These are phyloP conservation scores for Boletellus ananiceps DNA, from an alignment of 768 basidiomycete species.

Conservation along the genomic window DNA sequence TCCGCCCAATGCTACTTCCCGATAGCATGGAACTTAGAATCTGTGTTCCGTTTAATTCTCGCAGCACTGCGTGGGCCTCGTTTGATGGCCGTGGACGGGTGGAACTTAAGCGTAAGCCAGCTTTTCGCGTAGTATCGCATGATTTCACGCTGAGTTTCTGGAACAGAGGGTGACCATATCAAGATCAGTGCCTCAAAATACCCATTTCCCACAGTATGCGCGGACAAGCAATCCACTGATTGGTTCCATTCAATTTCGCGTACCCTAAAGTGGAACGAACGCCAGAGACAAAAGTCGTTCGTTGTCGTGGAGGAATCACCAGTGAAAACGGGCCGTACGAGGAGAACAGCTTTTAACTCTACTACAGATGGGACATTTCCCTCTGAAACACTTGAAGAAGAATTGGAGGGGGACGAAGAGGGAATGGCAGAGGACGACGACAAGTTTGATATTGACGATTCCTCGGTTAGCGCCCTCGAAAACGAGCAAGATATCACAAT, in stretches of 20 bases:
- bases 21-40: slow-evolving; percentile 98
- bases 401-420: slow-evolving; percentile 35
- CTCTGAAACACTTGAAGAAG: slow-evolving; percentile 34
- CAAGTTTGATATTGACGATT: slow-evolving; percentile 92
- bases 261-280: slow-evolving; percentile 98
- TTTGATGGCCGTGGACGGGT: slow-evolving; percentile 97
- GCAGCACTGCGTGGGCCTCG: slow-evolving; percentile 98
- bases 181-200: slow-evolving; percentile 96
- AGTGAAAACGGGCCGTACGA: slow-evolving; percentile 34
- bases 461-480: slow-evolving; percentile 50
- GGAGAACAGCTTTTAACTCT: slow-evolving; percentile 11
- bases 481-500: background rate
- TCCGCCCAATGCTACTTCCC: slow-evolving; percentile 96
- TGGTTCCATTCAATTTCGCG: slow-evolving; percentile 98
- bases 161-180: slow-evolving; percentile 95
- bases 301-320: slow-evolving; percentile 94
- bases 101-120: slow-evolving; percentile 82
- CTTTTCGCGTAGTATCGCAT: background rate
- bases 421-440: slow-evolving; percentile 64
- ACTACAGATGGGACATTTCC: slow-evolving; percentile 7
- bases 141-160: slow-evolving; percentile 5
- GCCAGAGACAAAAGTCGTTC: slow-evolving; percentile 97
- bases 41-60: slow-evolving; percentile 97
- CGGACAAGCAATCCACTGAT: slow-evolving; percentile 95
- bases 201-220: slow-evolving; percentile 98